Evolutionary conservation across 352 stramenopile species (phyloP).

Genomic region (Phytophthora tentaculata): DNA sequence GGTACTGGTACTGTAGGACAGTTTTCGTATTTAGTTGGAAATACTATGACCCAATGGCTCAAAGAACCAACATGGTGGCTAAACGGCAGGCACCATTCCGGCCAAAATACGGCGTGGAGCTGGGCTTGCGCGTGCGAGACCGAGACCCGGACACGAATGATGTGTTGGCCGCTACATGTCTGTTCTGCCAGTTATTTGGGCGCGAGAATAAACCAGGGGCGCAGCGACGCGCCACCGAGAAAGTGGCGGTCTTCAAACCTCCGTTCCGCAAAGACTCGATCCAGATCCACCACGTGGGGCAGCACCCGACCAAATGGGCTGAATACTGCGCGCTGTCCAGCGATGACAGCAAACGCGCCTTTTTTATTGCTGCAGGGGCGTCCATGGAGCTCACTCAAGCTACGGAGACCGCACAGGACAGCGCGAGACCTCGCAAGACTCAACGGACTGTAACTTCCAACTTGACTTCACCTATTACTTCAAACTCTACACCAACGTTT

Average conservation of each 20-base stretch:
- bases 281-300: constrained; percentile 57
- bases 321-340: constrained; percentile 50
- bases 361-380: constrained; percentile 45
- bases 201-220: constrained; percentile 50
- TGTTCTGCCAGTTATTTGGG: constrained; percentile 73
- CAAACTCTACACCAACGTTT: constrained; percentile 13
- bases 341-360: constrained; percentile 54
- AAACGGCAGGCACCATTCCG: constrained; percentile 28
- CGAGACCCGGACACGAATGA: constrained; percentile 44
- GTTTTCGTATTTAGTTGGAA: too few species aligned
- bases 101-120: constrained; percentile 31
- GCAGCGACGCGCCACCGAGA: constrained; percentile 53
- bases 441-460: constrained; percentile 2
- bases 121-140: constrained; percentile 31
- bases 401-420: constrained; percentile 3
- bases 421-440: constrained; percentile 15
- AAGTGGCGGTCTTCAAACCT: constrained; percentile 68
- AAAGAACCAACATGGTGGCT: constrained; percentile 6
- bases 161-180: constrained; percentile 51
- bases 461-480: background rate
- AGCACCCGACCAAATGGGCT: constrained; percentile 57
- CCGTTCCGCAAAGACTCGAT: constrained; percentile 76
- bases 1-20: too few species aligned
- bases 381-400: constrained; percentile 12
- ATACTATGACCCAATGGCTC: too few species aligned